Conservation (phyloP, 1,139 yeast species). For the Blastobotrys illinoisensis region DNA sequence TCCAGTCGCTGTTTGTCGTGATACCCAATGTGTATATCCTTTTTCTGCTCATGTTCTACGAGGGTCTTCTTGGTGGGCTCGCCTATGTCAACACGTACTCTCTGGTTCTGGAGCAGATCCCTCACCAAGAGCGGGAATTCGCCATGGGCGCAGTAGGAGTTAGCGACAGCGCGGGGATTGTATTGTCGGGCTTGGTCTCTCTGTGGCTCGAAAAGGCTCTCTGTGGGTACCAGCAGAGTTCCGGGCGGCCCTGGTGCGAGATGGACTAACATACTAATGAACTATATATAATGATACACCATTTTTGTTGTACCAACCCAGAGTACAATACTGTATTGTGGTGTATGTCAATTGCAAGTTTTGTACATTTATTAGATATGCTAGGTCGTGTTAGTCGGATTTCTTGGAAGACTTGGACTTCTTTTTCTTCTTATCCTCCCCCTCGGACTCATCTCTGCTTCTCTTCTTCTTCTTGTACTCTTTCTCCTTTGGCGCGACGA, state of each 20-base stretch:
- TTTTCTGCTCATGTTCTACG: constrained; percentile 65
- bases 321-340: too few relatives aligned
- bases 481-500: constrained; percentile 77
- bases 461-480: constrained; percentile 33
- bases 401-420: constrained; percentile 14
- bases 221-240: constrained; percentile 57
- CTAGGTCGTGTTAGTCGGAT: constrained; percentile 1
- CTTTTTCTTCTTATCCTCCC: constrained; percentile 27
- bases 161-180: constrained; percentile 86
- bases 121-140: constrained; percentile 62
- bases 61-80: constrained; percentile 82
- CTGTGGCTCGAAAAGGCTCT: constrained; percentile 66
- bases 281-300: too few relatives aligned
- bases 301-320: too few relatives aligned
- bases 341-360: too few relatives aligned
- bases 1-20: constrained; percentile 58
- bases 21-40: constrained; percentile 64
- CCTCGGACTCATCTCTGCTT: constrained; percentile 23
- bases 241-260: constrained; percentile 39
- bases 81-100: constrained; percentile 85
- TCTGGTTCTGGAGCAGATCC: constrained; percentile 62
- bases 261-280: constrained; percentile 15
- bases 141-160: constrained; percentile 91
- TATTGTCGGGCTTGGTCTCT: constrained; percentile 71
- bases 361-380: background rate